Evolutionary conservation across 768 basidiomycete genomes (phyloP), one percentile per base, ranked within the genome.

Genomic region (Gymnopilus junonius): DNA sequence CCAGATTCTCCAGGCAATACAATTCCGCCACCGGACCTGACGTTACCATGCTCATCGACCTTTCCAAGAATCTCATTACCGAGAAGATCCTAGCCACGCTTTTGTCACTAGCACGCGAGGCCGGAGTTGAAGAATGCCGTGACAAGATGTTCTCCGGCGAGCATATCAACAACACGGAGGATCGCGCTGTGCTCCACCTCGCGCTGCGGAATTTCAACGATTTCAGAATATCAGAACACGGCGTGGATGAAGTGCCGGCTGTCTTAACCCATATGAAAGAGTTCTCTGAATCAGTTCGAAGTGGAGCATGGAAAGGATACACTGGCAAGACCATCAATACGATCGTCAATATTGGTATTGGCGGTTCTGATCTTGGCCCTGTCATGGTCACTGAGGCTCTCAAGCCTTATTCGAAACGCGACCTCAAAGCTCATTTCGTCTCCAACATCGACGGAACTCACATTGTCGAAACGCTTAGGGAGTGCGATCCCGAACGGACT

Each of bases 121-220:
- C 95, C 35, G 78, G 86, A 53, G 87, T 99, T 59, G 94, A 97
- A 84, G 72, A 82, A 21, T 87, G 84, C 74, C 87, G 96, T 58
- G 92, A 98, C 76, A 89, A 88, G 77, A 97, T 99, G 95, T 98
- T 97, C 74, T 76, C 89, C 2, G 97, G 97, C 51, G 88, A 92
- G 75, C 97, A 97, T 77, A 98, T 99, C 85, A 99, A 99, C 82
- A 99, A 96, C n/a, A 96, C 95, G 27, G 97, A 99, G 76, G 96
- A 94, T 72, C 94, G 97, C 60, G 94, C 97, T 2, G 97, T 99
- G 7, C 86, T 99, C 2, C 97, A 99, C 76, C 82, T 98, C 63
- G 97, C 97, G 4, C 85, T 99, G 56, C 89, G 97, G 66, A 88
- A 90, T 79, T 84, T 89, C 62, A 78, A 79, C 63, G 88, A 91